phyloP scores from a whole-genome alignment of 2,329 filamentous ascomycete genomes.

The Trichoderma oligosporum region DNA sequence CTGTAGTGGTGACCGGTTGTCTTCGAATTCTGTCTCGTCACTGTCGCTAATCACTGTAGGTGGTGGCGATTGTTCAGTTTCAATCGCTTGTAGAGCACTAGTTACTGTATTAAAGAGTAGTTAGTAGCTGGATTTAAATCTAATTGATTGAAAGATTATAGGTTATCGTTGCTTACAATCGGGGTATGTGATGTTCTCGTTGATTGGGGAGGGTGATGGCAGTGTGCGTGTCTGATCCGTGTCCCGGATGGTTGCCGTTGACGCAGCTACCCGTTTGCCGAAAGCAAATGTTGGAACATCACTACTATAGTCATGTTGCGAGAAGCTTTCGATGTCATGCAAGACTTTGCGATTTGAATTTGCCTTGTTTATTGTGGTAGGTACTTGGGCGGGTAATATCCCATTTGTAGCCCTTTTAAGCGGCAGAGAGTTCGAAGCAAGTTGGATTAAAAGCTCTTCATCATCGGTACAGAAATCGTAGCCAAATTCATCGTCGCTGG shows the following conservation, averaged over 20 bases:
- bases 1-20: conserved; percentile 59
- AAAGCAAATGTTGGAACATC: background rate
- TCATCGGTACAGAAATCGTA: conserved; percentile 48
- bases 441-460: conserved; percentile 39
- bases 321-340: background rate
- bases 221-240: background rate
- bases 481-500: conserved; percentile 43
- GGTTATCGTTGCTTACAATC: conserved; percentile 45
- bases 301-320: background rate
- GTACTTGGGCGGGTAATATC: background rate
- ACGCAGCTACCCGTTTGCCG: background rate
- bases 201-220: conserved; percentile 20
- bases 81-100: conserved; percentile 35
- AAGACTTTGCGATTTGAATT: background rate
- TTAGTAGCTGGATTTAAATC: too few relatives aligned
- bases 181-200: conserved; percentile 43
- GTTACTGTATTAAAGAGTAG: conserved; percentile 54
- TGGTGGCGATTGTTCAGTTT: conserved; percentile 19
- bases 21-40: conserved; percentile 25
- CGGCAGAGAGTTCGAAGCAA: conserved; percentile 27
- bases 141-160: rapidly evolving
- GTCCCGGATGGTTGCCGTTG: background rate
- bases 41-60: conserved; percentile 22
- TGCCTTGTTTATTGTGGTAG: background rate
- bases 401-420: background rate